Conservation (phyloP, 2,329 filamentous ascomycete species). For the Paramyrothecium sp. region DNA sequence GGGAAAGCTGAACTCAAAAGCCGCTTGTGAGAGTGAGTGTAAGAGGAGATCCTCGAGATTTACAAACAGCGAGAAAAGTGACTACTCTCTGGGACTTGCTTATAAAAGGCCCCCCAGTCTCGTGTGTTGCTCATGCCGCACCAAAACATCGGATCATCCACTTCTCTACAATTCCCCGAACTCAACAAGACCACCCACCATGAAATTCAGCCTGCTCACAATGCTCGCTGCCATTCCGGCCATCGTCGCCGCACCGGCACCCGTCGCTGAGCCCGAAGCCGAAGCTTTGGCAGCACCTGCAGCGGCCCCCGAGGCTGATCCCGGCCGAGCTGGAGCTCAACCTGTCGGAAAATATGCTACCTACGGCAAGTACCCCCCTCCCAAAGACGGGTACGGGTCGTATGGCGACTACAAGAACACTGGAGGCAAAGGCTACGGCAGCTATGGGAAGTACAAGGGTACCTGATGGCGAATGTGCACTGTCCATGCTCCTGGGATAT, state of each 20-base stretch:
- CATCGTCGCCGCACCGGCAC: slow-evolving; percentile 20
- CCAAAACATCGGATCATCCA: background rate
- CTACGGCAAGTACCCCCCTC: background rate
- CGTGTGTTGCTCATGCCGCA: no score
- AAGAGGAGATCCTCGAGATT: no score
- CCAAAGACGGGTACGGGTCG: background rate
- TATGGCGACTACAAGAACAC: slow-evolving; percentile 3
- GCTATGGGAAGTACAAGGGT: no score
- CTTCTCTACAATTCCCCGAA: background rate
- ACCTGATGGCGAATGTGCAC: no score
- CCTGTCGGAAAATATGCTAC: background rate
- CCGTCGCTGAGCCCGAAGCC: slow-evolving; percentile 13
- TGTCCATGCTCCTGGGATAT: no score
- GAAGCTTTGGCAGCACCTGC: slow-evolving; percentile 6
- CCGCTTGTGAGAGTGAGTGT: no score
- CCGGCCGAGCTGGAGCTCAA: no score
- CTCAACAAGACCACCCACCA: slow-evolving; percentile 11
- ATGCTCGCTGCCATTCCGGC: slow-evolving; percentile 21
- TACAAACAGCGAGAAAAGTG: no score
- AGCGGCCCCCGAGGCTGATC: background rate
- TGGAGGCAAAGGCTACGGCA: background rate
- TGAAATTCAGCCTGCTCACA: slow-evolving; percentile 26
- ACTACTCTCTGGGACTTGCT: no score
- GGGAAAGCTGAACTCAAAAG: no score
- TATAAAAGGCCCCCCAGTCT: no score